Evolutionary conservation across 306 rosid genomes (phyloP).

Genomic region (Vigna trinervia): DNA sequence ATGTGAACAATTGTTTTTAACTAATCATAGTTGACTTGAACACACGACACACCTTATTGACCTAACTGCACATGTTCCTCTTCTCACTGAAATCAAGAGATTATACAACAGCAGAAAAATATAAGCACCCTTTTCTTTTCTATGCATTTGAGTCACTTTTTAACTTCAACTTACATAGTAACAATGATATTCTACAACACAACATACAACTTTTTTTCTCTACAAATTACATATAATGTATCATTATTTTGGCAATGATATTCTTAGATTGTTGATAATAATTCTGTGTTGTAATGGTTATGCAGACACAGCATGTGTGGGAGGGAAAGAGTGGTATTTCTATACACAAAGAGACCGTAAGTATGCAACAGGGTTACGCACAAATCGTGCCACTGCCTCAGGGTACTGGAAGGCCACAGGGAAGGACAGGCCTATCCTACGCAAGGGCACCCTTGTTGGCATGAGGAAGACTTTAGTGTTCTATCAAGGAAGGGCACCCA

Average conservation of each 20-base stretch:
- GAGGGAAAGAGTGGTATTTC: slow-evolving; percentile 95
- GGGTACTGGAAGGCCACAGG: slow-evolving; percentile 99
- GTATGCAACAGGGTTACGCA: slow-evolving; percentile 84
- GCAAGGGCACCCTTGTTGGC: slow-evolving; percentile 72
- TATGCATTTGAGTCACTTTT: background rate
- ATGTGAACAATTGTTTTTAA: slow-evolving; percentile 25
- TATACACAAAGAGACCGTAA: slow-evolving; percentile 83
- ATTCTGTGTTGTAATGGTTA: background rate
- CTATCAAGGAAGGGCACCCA: slow-evolving; percentile 97
- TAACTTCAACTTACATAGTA: background rate
- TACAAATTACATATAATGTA: background rate
- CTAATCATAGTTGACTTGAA: slow-evolving; percentile 44
- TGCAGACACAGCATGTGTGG: slow-evolving; percentile 80
- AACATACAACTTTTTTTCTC: background rate
- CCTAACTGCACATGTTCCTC: slow-evolving; percentile 36
- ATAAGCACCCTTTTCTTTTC: background rate
- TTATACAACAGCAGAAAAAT: slow-evolving; percentile 6
- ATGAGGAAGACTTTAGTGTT: slow-evolving; percentile 95
- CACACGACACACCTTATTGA: slow-evolving; percentile 27
- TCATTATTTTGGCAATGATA: background rate
- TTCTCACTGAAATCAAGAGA: slow-evolving; percentile 30
- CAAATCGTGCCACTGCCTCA: slow-evolving; percentile 89
- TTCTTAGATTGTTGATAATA: background rate
- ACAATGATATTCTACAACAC: background rate
- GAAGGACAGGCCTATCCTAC: slow-evolving; percentile 70